Base-by-base conservation (phyloP, 176 grass and related monocot species). In the Panicum miliaceum region DNA sequence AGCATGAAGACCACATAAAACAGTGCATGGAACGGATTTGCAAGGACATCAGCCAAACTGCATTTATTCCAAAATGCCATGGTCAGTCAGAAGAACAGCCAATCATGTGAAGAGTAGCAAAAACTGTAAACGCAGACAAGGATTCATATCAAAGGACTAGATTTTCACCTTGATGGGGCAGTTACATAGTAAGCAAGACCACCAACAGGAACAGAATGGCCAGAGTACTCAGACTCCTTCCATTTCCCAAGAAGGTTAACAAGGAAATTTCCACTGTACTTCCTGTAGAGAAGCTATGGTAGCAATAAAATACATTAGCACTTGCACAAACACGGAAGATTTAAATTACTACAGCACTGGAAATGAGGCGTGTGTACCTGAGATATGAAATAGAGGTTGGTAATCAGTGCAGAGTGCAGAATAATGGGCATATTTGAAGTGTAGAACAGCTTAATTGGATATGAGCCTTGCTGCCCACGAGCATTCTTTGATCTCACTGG, bases 391-490 rank as follows among this genome's bases (percentile, higher is more conserved):
- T 98, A 98, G 40, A 98, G 91, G 66, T 98, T 98, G 53, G 96
- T 90, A 73, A 95, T 94, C 53, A 95, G 85, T 13, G 96, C 96
- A 51, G 92, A 95, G 80, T 98, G 96, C 64, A 98, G 80, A 85
- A 95, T 98, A 68, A 98, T 98, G 68, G 93, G 96, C 96, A 98
- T 95, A 76, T 98, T 98, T 15, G 91, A 95, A 68, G 96, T 98
- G 77, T 95, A 98, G 73, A 98, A 98, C 58, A 98, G 81, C 86
- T 98, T 98, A 85, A 98, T 98, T 45, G 96, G 96, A 80, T 98
- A 98, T 25, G 93, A 98, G 25, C 96, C 96, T 82, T 98, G 96
- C 76, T 98, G 96, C 6, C 93, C 96, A 64, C 96, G 90, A 29
- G 93, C 96, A 85, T 95, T 98, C 69, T 91, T 98, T 53, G 92